Evolutionary conservation across 805 yeast species (phyloP).

Genomic region (Candida chilensis): DNA sequence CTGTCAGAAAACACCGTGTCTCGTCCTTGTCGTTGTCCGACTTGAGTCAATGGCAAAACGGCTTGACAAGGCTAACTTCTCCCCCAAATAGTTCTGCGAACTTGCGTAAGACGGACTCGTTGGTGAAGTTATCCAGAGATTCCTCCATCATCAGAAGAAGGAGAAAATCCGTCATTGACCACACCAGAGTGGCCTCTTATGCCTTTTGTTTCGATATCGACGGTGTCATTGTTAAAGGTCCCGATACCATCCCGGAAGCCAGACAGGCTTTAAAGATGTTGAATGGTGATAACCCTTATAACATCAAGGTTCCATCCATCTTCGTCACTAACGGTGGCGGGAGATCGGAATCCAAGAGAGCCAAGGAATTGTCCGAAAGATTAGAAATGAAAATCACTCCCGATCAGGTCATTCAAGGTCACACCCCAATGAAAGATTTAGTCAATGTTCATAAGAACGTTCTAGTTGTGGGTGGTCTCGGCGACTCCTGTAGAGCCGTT

Average conservation of each 20-base stretch:
- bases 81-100: conserved; percentile 1
- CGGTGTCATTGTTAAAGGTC: conserved; percentile 83
- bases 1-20: conserved; percentile 51
- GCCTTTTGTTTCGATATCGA: conserved; percentile 93
- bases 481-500: conserved; percentile 74
- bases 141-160: conserved; percentile 34
- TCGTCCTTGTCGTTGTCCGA: conserved; percentile 63
- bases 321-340: conserved; percentile 94
- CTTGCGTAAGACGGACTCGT: conserved; percentile 14
- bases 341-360: conserved; percentile 65
- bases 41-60: conserved; percentile 51
- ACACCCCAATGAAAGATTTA: conserved; percentile 86
- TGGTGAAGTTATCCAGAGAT: conserved; percentile 36
- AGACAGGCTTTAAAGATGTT: conserved; percentile 61
- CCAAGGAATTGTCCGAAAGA: conserved; percentile 58
- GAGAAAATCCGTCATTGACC: conserved; percentile 51
- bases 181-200: conserved; percentile 65
- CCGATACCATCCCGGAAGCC: conserved; percentile 77
- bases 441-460: conserved; percentile 62
- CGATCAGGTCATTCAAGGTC: conserved; percentile 86
- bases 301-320: conserved; percentile 73
- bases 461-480: conserved; percentile 83
- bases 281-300: conserved; percentile 70
- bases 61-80: conserved; percentile 22
- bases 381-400: conserved; percentile 53